Base-by-base conservation (phyloP, 805 yeast species). In the Wickerhamiella kurtzmanii region DNA sequence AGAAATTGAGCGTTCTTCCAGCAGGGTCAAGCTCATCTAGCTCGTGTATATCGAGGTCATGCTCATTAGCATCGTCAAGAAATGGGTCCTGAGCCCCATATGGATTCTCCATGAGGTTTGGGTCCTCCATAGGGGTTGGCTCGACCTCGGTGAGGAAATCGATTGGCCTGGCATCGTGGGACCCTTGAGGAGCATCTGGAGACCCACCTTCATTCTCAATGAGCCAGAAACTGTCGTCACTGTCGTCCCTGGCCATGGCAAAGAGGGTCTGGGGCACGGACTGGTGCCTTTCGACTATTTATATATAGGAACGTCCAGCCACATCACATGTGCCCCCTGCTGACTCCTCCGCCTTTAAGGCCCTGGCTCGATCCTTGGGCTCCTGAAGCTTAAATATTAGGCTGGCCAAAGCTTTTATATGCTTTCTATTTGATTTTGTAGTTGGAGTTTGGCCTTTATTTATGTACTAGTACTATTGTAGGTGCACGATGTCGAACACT, bases 151-250 rank as follows among this genome's bases (percentile, higher is more conserved):
- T 35, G 17, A 44, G 40, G 13, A 45, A 41, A 20, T 45, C 48
- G 20, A 35, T 3, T 2, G 43, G 40, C 6, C 32, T 6, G 9
- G 32, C 6, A 6, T 25, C 11, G 19, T 6, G 25, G 8, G 22
- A 8, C 18, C 18, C 20, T 17, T 19, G 22, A 19, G 25, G n/a
- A 21, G 41, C 8, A 15, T 22, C 5, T 18, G 22, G 25, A 11
- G 25, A 16, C 11, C 18, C 41, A 5, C 38, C 38, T 8, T 44
- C 47, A 38, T 49, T 50, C 22, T 53, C 56, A 25, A 54, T 53
- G 38, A 55, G 56, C 58, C 58, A 55, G 39, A 50, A 47, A 37
- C 55, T 56, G 45, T 51, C 55, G 32, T 25, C 32, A 25, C 32
- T 25, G 32, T 25, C 32, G 32, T 25, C 32, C 32, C 11, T 6